Percentiles rank a stretch among this genome's conserved stretches.
These are phyloP conservation scores for Pseudogymnoascus sp. DNA, from an alignment of 2,329 filamentous ascomycete genomes.

Conservation along the genomic window DNA sequence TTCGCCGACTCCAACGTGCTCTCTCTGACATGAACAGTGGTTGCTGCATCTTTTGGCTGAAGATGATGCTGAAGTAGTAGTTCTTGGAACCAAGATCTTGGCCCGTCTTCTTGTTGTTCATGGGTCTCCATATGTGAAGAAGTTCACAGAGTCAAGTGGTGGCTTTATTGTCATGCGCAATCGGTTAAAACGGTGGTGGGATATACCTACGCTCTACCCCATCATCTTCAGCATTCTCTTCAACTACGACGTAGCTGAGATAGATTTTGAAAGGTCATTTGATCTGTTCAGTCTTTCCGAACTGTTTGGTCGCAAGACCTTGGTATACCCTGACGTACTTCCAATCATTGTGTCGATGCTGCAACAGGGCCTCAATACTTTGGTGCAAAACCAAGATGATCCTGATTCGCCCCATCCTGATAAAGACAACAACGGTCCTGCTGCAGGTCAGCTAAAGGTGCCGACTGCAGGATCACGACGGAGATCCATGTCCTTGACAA, in stretches of 20 bases:
- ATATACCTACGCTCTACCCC: conserved; percentile 74
- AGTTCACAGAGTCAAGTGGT: conserved; percentile 67
- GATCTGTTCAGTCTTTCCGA: conserved; percentile 68
- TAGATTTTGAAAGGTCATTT: conserved; percentile 67
- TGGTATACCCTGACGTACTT: conserved; percentile 71
- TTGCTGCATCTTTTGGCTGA: conserved; percentile 85
- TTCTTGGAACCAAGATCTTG: conserved; percentile 74
- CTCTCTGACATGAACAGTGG: conserved; percentile 54
- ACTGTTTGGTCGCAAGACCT: conserved; percentile 60
- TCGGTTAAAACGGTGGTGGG: conserved; percentile 82
- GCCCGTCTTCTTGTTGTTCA: conserved; percentile 77
- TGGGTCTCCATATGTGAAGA: conserved; percentile 71
- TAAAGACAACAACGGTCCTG: conserved; percentile 19
- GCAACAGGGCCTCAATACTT: conserved; percentile 70
- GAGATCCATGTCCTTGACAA: conserved; percentile 60
- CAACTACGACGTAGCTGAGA: conserved; percentile 67
- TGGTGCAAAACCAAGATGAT: conserved; percentile 55
- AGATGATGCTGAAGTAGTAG: conserved; percentile 73
- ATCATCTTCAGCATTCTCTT: conserved; percentile 86
- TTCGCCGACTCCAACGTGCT: not conserved
- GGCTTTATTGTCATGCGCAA: conserved; percentile 83
- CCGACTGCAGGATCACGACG: conserved; percentile 20
- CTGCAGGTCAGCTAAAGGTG: conserved; percentile 21
- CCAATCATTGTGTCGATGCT: conserved; percentile 80
- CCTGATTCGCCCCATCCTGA: conserved; percentile 44